phyloP scores from a whole-genome alignment of 352 stramenopile genomes.

The Pythium diclinum region DNA sequence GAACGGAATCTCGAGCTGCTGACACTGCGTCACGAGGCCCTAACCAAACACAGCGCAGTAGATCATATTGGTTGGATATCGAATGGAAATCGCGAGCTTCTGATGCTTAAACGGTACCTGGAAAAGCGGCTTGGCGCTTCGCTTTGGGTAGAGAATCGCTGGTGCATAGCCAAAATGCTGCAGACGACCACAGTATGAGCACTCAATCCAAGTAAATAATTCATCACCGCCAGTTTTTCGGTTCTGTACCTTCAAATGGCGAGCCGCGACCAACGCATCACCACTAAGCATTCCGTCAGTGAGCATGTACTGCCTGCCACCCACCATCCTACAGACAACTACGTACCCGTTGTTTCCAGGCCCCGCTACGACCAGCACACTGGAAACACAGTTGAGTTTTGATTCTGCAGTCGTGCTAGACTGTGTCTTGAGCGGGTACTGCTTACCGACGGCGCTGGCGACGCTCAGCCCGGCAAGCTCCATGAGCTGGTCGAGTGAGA shows the following conservation, averaged over 20 bases:
- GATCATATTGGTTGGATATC: neutral
- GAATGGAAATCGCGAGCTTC: neutral
- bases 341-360: conserved; percentile 97
- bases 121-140: conserved; percentile 71
- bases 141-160: conserved; percentile 95
- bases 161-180: conserved; percentile 95
- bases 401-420: neutral
- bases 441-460: conserved; percentile 85
- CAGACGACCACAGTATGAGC: neutral
- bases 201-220: neutral
- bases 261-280: conserved; percentile 97
- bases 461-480: conserved; percentile 97
- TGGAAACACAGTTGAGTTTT: conserved; percentile 17
- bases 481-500: conserved; percentile 98
- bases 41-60: conserved; percentile 18
- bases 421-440: conserved; percentile 26
- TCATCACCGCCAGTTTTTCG: neutral
- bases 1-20: conserved; percentile 80
- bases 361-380: conserved; percentile 93
- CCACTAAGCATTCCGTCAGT: conserved; percentile 68
- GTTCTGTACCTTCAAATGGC: conserved; percentile 90
- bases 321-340: neutral
- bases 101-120: conserved; percentile 36
- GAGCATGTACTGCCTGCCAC: no score
- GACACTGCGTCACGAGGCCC: conserved; percentile 73